Base-by-base conservation (phyloP, 352 stramenopile species). In the Aphanomyces astaci region DNA sequence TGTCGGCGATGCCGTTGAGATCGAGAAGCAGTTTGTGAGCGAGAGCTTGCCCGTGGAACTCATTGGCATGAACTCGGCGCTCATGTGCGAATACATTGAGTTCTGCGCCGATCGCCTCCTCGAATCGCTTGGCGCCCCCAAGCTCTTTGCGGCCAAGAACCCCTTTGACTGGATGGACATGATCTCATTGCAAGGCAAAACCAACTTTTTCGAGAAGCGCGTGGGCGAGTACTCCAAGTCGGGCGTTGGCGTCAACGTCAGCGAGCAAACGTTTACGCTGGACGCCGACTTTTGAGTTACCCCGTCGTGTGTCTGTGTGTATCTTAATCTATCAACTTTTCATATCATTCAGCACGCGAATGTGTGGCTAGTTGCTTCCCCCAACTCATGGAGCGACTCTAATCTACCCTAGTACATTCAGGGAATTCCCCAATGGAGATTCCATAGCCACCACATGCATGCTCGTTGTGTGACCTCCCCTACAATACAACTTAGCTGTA, bases 141-240 rank as follows among this genome's bases (percentile, higher is more conserved):
- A 98, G 79, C 79, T 97, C 75, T 99, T 98, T 85, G 84, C 94
- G 68, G 82, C 80, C 10, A 76, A 79, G 45, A 99, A 99, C 78
- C 97, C 96, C 22, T 99, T 99, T 75, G 96, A 99, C 76, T 99
- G 96, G 96, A 99, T 99, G 97, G 96, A 99, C 73, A 98, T 99
- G 83, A 99, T 99, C 74, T 98, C 88, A 36, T 82, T 99, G 25
- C 90, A 98, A 75, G 96, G 96, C 69, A 99, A 99, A 82, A 98
- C 95, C 66, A 99, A 98, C 80, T 98, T 98, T 67, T 98, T 98
- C 73, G 94, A 98, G 79, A 99, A 99, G 84, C 86, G 97, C 62
- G 96, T 99, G 27, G 96, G 96, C 72, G 97, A 99, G 80, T 99
- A 99, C 85, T 89, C 92, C 73, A 99, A 99, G 81, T 93, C 92